phyloP scores from a whole-genome alignment of 2,329 filamentous ascomycete genomes.

The Colletotrichum cereale region DNA sequence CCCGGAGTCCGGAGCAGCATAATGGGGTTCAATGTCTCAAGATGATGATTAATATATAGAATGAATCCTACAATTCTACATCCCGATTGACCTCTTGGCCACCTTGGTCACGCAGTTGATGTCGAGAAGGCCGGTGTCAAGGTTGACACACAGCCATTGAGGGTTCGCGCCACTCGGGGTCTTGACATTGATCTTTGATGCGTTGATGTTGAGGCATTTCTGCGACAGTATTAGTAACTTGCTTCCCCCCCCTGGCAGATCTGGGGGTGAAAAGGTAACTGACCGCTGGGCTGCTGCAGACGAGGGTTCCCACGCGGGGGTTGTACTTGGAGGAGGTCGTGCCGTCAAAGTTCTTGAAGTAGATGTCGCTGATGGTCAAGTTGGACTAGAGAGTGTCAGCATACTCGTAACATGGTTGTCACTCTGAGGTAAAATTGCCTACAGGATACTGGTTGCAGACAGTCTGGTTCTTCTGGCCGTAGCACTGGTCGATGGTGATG shows the following conservation, averaged over 20 bases:
- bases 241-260: neutral
- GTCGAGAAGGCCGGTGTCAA: slow-evolving; percentile 34
- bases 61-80: neutral
- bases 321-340: slow-evolving; percentile 38
- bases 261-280: neutral
- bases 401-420: neutral
- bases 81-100: slow-evolving; percentile 10
- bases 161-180: slow-evolving; percentile 36
- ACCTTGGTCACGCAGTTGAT: slow-evolving; percentile 36
- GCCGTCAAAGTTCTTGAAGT: slow-evolving; percentile 40
- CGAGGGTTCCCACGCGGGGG: slow-evolving; percentile 37
- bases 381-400: slow-evolving; percentile 24
- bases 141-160: slow-evolving; percentile 36
- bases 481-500: slow-evolving; percentile 46
- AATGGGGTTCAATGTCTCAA: neutral
- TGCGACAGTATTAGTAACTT: slow-evolving; percentile 3
- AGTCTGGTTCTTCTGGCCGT: slow-evolving; percentile 39
- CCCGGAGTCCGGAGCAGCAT: neutral
- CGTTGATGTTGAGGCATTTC: slow-evolving; percentile 40
- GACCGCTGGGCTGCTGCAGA: slow-evolving; percentile 38
- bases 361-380: slow-evolving; percentile 40
- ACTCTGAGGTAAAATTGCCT: neutral
- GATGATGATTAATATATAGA: neutral
- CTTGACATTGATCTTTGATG: slow-evolving; percentile 34
- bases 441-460: slow-evolving; percentile 40